A percentile compares a stretch with the other conserved stretches of the same genome.
Conservation (phyloP, 345 rosid species). For the Moricandia arvensis region DNA sequence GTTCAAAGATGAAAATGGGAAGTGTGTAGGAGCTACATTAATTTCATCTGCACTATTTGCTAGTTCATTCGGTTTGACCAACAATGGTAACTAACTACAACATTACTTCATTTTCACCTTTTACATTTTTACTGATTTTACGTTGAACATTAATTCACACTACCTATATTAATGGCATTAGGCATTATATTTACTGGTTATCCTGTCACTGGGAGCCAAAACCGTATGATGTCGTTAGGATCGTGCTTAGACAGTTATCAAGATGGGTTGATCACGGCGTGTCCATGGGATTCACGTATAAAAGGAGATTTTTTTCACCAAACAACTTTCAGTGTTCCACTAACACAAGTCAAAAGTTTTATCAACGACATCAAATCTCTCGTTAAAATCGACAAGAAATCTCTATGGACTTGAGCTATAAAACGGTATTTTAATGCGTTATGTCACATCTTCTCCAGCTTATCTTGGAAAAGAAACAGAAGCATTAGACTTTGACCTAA, state of each 20-base stretch:
- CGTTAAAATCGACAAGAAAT: slow-evolving; percentile 41
- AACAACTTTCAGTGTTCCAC: slow-evolving; percentile 50
- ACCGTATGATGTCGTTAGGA: slow-evolving; percentile 69
- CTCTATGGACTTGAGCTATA: slow-evolving; percentile 54
- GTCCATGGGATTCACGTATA: slow-evolving; percentile 70
- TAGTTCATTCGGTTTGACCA: too few relatives aligned
- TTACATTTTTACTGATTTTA: too few relatives aligned
- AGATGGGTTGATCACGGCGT: slow-evolving; percentile 50
- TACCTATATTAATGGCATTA: slow-evolving; percentile 1
- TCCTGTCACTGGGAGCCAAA: slow-evolving; percentile 66
- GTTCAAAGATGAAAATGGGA: too few relatives aligned
- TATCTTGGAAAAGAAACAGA: too few relatives aligned
- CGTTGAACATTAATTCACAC: too few relatives aligned
- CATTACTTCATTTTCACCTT: too few relatives aligned
- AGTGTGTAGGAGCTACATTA: too few relatives aligned
- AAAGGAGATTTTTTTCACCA: slow-evolving; percentile 64
- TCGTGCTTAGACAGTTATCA: slow-evolving; percentile 58
- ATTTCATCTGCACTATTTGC: too few relatives aligned
- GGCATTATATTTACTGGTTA: slow-evolving; percentile 58
- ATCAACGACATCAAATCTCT: slow-evolving; percentile 58
- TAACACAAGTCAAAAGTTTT: slow-evolving; percentile 48
- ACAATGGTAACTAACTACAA: too few relatives aligned
- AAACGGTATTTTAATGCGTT: slow-evolving; percentile 73
- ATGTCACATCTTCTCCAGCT: slow-evolving; percentile 31
- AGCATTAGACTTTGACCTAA: too few relatives aligned